A percentile compares a stretch with the other conserved stretches of the same genome.
These are phyloP conservation scores for Salvia rosmarinus DNA, from an alignment of 257 asterid genomes.

Conservation along the genomic window DNA sequence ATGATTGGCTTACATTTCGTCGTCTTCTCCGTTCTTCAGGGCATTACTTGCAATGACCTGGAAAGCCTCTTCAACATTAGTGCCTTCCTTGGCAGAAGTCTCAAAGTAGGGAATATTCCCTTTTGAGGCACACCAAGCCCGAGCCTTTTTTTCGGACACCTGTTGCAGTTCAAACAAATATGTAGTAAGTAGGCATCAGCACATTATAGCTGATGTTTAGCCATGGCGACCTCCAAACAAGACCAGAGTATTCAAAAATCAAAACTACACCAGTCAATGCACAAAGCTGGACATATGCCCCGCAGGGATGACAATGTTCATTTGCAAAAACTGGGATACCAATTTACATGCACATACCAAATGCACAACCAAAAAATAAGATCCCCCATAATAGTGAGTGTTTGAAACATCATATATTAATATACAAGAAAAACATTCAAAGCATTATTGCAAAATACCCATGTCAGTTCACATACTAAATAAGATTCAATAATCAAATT, in stretches of 20 bases:
- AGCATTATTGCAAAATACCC: neutral
- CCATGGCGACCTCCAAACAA: neutral
- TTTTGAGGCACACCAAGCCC: slow-evolving; percentile 98
- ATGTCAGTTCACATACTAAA: neutral
- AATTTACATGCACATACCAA: too few relatives aligned
- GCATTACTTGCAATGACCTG: slow-evolving; percentile 94
- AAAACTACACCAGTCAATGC: neutral
- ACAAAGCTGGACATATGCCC: neutral
- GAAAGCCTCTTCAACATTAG: slow-evolving; percentile 95
- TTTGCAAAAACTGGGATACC: neutral
- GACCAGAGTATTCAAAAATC: neutral
- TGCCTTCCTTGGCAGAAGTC: slow-evolving; percentile 98
- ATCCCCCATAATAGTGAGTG: too few relatives aligned
- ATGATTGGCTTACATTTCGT: slow-evolving; percentile 77
- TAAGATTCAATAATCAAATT: neutral
- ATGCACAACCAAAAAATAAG: too few relatives aligned
- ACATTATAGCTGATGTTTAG: neutral
- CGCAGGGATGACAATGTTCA: neutral
- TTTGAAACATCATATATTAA: too few relatives aligned
- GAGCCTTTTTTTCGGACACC: slow-evolving; percentile 99
- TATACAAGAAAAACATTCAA: too few relatives aligned
- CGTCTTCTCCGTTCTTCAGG: slow-evolving; percentile 86
- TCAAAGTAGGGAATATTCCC: slow-evolving; percentile 95
- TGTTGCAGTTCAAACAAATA: slow-evolving; percentile 33
- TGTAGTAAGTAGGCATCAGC: neutral